Evolutionary conservation across 345 rosid genomes (phyloP).

Genomic region (Durio zibethinus): DNA sequence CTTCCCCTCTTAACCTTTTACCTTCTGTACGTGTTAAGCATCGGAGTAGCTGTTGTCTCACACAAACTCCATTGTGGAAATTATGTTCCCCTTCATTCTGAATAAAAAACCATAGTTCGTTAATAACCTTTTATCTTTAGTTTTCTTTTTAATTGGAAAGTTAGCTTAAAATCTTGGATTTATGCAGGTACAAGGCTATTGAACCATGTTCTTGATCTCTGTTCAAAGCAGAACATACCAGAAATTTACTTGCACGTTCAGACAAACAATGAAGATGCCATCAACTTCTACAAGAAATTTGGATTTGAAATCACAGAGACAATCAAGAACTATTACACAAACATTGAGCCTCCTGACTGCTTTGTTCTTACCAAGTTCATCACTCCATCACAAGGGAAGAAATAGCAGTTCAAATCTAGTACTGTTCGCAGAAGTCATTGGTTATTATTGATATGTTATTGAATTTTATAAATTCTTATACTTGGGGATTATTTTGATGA

Average conservation of each 20-base stretch:
- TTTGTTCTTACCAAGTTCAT: conserved; percentile 65
- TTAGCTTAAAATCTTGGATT: conserved; percentile 15
- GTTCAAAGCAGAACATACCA: conserved; percentile 61
- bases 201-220: conserved; percentile 81
- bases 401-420: conserved; percentile 29
- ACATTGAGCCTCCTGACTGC: conserved; percentile 87
- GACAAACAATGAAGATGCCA: conserved; percentile 90
- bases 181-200: conserved; percentile 76
- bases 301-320: conserved; percentile 78
- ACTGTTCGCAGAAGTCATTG: neutral
- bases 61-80: neutral
- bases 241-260: conserved; percentile 96
- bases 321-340: conserved; percentile 79
- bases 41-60: neutral
- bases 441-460: conserved; percentile 6
- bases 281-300: conserved; percentile 87
- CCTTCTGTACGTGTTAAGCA: neutral
- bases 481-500: conserved; percentile 19
- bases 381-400: conserved; percentile 46
- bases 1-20: neutral
- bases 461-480: conserved; percentile 16
- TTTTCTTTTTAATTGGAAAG: neutral
- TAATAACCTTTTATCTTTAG: neutral
- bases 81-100: neutral
- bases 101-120: neutral